Base-by-base conservation (phyloP, 192 early-diverging fungal genomes). In the Physocladia obscura region DNA sequence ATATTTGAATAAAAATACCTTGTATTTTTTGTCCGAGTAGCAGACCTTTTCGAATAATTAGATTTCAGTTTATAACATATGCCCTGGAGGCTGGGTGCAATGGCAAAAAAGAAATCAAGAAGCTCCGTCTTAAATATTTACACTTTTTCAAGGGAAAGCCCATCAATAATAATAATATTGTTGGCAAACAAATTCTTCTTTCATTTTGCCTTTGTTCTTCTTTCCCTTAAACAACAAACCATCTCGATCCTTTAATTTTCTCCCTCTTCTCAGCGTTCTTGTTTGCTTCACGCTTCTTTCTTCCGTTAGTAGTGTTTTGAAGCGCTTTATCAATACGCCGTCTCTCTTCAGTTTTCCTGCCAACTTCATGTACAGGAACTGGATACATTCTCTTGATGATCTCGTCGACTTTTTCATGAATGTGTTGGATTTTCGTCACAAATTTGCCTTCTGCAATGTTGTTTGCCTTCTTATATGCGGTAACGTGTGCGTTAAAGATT, bases 301-400 rank as follows among this genome's bases (percentile, higher is more conserved):
- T n/a, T 40, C 65, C 65, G 34, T 5, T 21, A 21, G 19, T 49
- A 6, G 58, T 71, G 48, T 21, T 17, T 8, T 56, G 51, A 49
- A 68, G 31, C 34, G 65, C 65, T 50, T 56, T 49, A 32, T 65
- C 61, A 6, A 73, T 24, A 19, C 62, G 17, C 54, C 49, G 21
- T 35, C 56, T 50, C 62, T 61, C 61, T 35, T 61, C 71, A 24
- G 31, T 4, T 44, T 70, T 58, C 4, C 69, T 35, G 17, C 69
- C 69, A 70, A 70, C 49, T 44, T 60, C 57, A 51, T 70, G 69
- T 44, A 70, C 58, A 52, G 69, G 69, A 19, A 61, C 31, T 8
- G 57, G 69, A 32, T 49, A 70, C 47, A 70, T 2, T 49, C 48
- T 70, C 40, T 60, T 60, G 57, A 70, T 70, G 22, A 60, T 57